Evolutionary conservation across 805 yeast genomes (phyloP).

Genomic region (Barnettozyma sucrosica): DNA sequence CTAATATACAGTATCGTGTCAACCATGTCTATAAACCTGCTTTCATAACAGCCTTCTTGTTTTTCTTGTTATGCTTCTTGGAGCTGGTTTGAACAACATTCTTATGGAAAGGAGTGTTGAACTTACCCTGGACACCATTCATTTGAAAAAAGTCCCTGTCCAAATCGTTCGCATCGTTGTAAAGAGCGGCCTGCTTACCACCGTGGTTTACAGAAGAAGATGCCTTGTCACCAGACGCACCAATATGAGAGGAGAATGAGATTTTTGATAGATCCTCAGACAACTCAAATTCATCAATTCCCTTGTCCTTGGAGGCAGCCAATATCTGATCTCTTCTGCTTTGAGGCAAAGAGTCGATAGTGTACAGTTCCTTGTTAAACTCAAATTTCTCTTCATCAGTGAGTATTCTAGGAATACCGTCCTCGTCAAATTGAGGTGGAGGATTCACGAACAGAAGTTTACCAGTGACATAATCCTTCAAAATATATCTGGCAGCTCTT

Average conservation of each 20-base stretch:
- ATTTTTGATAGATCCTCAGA: constrained; percentile 63
- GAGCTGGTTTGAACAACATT: constrained; percentile 13
- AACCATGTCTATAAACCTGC: background rate
- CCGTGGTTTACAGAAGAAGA: constrained; percentile 61
- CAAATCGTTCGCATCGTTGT: constrained; percentile 73
- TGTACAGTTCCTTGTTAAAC: constrained; percentile 75
- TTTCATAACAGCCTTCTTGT: constrained; percentile 52
- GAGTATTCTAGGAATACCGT: constrained; percentile 30
- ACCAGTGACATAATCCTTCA: constrained; percentile 94
- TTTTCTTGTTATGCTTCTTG: constrained; percentile 71
- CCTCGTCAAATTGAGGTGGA: constrained; percentile 69
- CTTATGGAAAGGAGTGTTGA: constrained; percentile 71
- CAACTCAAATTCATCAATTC: constrained; percentile 56
- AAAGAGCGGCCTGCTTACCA: constrained; percentile 76
- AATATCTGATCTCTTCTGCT: constrained; percentile 67
- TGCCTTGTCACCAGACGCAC: constrained; percentile 38
- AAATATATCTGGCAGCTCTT: constrained; percentile 84
- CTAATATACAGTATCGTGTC: constrained; percentile 4
- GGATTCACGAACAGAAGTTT: constrained; percentile 80
- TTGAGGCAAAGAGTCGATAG: constrained; percentile 59
- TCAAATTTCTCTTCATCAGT: constrained; percentile 47
- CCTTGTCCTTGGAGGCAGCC: constrained; percentile 53
- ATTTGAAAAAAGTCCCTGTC: constrained; percentile 82
- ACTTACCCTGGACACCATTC: constrained; percentile 56
- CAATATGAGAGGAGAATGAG: constrained; percentile 76